These are phyloP conservation scores for Coemansia sp. DNA, from an alignment of 192 early-diverging fungal species.

Conservation along the genomic window DNA sequence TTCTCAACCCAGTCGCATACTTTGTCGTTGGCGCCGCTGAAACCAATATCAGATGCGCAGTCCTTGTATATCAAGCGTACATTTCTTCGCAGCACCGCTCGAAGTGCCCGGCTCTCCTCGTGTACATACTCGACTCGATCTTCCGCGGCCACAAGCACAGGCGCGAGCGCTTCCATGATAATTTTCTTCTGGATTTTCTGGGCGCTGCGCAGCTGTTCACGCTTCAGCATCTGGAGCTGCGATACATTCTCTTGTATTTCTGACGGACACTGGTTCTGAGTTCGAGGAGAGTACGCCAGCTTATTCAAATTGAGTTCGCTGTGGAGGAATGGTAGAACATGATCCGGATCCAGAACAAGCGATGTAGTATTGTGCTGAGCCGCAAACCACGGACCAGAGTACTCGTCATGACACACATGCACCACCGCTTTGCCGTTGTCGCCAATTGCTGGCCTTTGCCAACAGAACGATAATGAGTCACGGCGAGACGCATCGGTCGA, in stretches of 20 bases:
- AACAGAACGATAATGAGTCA: slow-evolving; percentile 35
- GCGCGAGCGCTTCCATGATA: slow-evolving; percentile 39
- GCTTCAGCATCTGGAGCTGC: slow-evolving; percentile 10
- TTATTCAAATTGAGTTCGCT: slow-evolving; percentile 50
- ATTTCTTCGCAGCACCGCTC: slow-evolving; percentile 36
- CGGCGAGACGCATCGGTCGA: slow-evolving; percentile 24
- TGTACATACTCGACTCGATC: slow-evolving; percentile 44
- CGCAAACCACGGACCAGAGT: slow-evolving; percentile 49
- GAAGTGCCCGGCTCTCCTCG: slow-evolving; percentile 13
- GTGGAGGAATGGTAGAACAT: slow-evolving; percentile 46
- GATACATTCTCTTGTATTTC: slow-evolving; percentile 14
- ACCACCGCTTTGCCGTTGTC: background rate
- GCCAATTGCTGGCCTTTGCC: slow-evolving; percentile 15
- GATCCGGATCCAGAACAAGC: slow-evolving; percentile 19
- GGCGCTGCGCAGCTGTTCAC: slow-evolving; percentile 30
- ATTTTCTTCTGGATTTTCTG: slow-evolving; percentile 52
- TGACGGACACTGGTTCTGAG: background rate
- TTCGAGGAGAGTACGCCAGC: slow-evolving; percentile 10
- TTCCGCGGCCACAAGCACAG: slow-evolving; percentile 30
- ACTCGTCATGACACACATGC: slow-evolving; percentile 20
- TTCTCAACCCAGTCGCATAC: background rate
- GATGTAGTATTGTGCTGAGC: slow-evolving; percentile 17
- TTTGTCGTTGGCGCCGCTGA: background rate
- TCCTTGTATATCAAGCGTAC: slow-evolving; percentile 16
- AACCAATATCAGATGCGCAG: background rate